Percentiles rank a stretch among this genome's conserved stretches.
Evolutionary conservation across 805 yeast genomes (phyloP).

Genomic region (Zygosaccharomyces rouxii): DNA sequence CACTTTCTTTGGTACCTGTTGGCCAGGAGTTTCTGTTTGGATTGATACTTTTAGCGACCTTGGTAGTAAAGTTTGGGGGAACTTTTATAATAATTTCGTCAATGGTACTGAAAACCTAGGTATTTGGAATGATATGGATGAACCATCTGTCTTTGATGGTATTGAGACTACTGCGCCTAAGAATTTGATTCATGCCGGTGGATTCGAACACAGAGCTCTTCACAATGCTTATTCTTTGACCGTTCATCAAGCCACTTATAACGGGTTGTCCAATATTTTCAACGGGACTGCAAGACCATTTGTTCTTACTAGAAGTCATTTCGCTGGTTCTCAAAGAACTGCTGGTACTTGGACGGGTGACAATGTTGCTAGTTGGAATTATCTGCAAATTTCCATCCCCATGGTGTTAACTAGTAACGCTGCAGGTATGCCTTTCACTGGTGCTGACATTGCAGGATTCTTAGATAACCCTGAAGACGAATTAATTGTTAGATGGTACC

Average conservation of each 20-base stretch:
- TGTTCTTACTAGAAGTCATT: slow-evolving; percentile 78
- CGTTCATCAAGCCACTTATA: slow-evolving; percentile 73
- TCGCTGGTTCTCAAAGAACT: slow-evolving; percentile 85
- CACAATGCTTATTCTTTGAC: slow-evolving; percentile 84
- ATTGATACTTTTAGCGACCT: slow-evolving; percentile 73
- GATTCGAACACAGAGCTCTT: slow-evolving; percentile 85
- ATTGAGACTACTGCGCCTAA: slow-evolving; percentile 91
- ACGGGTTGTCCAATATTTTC: slow-evolving; percentile 55
- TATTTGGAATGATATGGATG: slow-evolving; percentile 98
- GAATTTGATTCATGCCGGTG: slow-evolving; percentile 71
- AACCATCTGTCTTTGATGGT: slow-evolving; percentile 91
- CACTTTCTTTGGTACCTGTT: slow-evolving; percentile 79
- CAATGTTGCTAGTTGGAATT: slow-evolving; percentile 90
- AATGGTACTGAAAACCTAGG: slow-evolving; percentile 61
- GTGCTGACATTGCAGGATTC: slow-evolving; percentile 97
- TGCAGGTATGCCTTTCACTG: slow-evolving; percentile 86
- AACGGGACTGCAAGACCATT: slow-evolving; percentile 66
- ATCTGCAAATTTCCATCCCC: slow-evolving; percentile 73
- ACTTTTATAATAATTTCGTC: slow-evolving; percentile 46
- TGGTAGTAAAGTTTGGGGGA: slow-evolving; percentile 57
- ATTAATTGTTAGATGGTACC: slow-evolving; percentile 88
- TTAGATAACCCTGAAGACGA: slow-evolving; percentile 85
- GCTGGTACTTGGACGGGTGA: slow-evolving; percentile 99
- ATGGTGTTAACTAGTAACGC: slow-evolving; percentile 80
- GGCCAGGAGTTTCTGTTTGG: slow-evolving; percentile 98